These are phyloP conservation scores for Lasiosphaeria miniovina DNA, from an alignment of 495 filamentous ascomycete genomes.

Conservation along the genomic window DNA sequence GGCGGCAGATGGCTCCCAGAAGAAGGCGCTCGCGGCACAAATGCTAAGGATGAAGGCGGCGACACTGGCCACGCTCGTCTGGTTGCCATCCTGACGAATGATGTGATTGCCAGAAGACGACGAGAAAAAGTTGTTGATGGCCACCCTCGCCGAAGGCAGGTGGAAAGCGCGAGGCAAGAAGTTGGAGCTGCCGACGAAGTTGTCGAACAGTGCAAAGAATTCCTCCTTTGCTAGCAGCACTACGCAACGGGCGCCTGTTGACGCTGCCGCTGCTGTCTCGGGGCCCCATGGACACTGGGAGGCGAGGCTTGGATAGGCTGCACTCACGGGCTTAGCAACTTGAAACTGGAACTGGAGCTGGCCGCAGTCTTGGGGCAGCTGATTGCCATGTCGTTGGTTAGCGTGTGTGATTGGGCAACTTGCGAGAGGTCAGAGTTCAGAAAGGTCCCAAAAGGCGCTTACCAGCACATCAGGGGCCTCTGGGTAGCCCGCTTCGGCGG, in stretches of 20 bases:
- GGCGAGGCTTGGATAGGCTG: too few species aligned
- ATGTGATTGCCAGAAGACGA: constrained; percentile 25
- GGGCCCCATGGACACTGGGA: too few species aligned
- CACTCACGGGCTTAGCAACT: too few species aligned
- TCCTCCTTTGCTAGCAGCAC: not conserved
- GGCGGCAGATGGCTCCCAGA: constrained; percentile 37
- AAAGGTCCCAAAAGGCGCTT: too few species aligned
- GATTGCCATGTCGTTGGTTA: too few species aligned
- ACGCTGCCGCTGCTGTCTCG: not conserved
- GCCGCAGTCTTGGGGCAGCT: too few species aligned
- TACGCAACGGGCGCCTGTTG: not conserved
- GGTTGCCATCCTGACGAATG: constrained; percentile 16
- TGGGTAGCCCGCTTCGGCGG: too few species aligned
- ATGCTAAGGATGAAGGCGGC: constrained; percentile 45
- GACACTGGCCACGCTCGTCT: constrained; percentile 17
- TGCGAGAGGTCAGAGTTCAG: too few species aligned
- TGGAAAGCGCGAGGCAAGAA: constrained; percentile 6
- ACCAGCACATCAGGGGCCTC: too few species aligned
- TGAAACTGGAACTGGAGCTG: too few species aligned
- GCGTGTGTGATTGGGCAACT: too few species aligned
- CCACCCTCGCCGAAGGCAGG: constrained; percentile 21
- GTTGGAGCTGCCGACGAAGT: constrained; percentile 11
- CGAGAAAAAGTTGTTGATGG: constrained; percentile 30
- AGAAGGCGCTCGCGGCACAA: constrained; percentile 39
- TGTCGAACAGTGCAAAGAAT: constrained; percentile 29